A percentile compares a stretch with the other conserved stretches of the same genome.
phyloP scores from a whole-genome alignment of 1,139 yeast genomes.

The Diutina pseudorugosa region DNA sequence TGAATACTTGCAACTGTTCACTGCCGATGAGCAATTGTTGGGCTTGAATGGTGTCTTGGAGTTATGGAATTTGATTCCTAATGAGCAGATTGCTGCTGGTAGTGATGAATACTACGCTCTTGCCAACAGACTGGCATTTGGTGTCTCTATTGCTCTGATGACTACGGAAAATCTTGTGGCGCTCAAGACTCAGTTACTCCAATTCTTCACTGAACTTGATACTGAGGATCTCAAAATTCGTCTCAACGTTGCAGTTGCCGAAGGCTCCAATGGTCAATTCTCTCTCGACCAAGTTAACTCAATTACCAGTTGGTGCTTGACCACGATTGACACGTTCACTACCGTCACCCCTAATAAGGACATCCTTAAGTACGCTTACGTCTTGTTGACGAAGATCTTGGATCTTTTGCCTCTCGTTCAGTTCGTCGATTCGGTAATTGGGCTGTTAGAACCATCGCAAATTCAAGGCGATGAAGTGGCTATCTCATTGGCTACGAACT shows the following conservation, averaged over 20 bases:
- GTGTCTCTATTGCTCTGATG: slow-evolving; percentile 44
- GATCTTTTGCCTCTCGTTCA: slow-evolving; percentile 63
- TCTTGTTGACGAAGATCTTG: slow-evolving; percentile 47
- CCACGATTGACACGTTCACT: slow-evolving; percentile 22
- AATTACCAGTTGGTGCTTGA: slow-evolving; percentile 25
- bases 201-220: slow-evolving; percentile 34
- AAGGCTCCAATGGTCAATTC: slow-evolving; percentile 15
- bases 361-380: slow-evolving; percentile 20
- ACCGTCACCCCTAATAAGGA: slow-evolving; percentile 8
- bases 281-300: slow-evolving; percentile 33
- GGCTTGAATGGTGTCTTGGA: slow-evolving; percentile 46
- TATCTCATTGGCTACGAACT: slow-evolving; percentile 34
- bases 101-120: slow-evolving; percentile 25
- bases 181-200: slow-evolving; percentile 40
- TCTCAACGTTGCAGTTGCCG: slow-evolving; percentile 44
- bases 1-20: slow-evolving; percentile 55
- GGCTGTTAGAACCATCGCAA: slow-evolving; percentile 34
- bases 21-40: slow-evolving; percentile 53
- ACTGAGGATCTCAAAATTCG: slow-evolving; percentile 36
- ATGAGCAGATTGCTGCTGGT: slow-evolving; percentile 22
- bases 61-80: slow-evolving; percentile 43
- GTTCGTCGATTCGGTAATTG: slow-evolving; percentile 56
- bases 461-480: slow-evolving; percentile 15
- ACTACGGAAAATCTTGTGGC: slow-evolving; percentile 34
- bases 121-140: slow-evolving; percentile 49